Percentiles rank a stretch among this genome's conserved stretches.
phyloP scores from a whole-genome alignment of 768 basidiomycete species.

The Pseudohyphozyma bogoriensis region DNA sequence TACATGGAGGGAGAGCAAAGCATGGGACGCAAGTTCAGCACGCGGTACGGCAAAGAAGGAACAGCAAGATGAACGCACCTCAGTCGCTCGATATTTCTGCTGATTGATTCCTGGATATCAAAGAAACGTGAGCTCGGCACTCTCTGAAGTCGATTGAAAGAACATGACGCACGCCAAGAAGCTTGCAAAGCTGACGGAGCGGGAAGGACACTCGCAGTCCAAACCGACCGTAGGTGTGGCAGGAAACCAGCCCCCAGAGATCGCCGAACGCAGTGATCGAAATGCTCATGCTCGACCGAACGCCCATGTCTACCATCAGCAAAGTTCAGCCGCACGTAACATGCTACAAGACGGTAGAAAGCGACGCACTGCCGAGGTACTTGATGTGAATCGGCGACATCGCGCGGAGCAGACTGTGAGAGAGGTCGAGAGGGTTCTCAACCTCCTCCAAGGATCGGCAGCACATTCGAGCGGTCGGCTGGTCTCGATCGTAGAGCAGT shows the following conservation, averaged over 20 bases:
- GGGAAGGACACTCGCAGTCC: conserved; percentile 83
- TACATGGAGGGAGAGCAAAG: too few relatives aligned
- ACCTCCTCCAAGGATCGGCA: conserved; percentile 55
- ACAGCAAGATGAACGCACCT: too few relatives aligned
- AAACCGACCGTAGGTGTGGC: conserved; percentile 58
- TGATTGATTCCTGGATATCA: conserved; percentile 74
- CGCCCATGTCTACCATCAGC: conserved; percentile 61
- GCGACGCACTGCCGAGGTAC: conserved; percentile 46
- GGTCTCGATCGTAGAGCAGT: conserved; percentile 60
- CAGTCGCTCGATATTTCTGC: conserved; percentile 65
- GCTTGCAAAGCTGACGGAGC: conserved; percentile 67
- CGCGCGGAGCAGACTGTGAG: conserved; percentile 69
- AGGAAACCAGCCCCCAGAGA: conserved; percentile 54
- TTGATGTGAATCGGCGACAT: conserved; percentile 80
- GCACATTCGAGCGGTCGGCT: conserved; percentile 62
- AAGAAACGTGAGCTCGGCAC: too few relatives aligned
- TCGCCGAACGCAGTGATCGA: conserved; percentile 68
- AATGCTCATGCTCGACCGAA: conserved; percentile 75
- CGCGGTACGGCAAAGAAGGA: too few relatives aligned
- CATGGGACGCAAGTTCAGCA: too few relatives aligned
- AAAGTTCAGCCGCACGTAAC: neutral
- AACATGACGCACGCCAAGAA: too few relatives aligned
- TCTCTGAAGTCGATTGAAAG: too few relatives aligned
- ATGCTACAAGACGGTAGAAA: neutral
- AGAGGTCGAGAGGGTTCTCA: conserved; percentile 65